phyloP scores from a whole-genome alignment of 176 grass and related monocot species.

The Chrysopogon serrulatus region DNA sequence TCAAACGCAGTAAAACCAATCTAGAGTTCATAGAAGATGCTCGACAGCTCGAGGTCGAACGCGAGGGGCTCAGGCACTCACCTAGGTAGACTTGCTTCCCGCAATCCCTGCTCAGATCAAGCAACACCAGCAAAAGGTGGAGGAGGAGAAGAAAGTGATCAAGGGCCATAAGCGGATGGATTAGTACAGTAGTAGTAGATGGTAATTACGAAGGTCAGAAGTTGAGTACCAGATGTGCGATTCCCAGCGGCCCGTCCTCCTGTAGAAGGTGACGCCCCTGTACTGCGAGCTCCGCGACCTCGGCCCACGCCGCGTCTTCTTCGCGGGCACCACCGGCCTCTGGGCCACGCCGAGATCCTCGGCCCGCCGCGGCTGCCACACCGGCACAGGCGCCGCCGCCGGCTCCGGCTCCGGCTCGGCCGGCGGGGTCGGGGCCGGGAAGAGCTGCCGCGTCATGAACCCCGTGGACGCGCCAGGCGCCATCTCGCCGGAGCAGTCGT shows the following conservation, averaged over 20 bases:
- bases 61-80: conserved; percentile 21
- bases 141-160: background rate
- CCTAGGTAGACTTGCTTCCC: conserved; percentile 98
- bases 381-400: background rate
- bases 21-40: background rate
- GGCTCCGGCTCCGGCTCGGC: background rate
- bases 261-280: conserved; percentile 95
- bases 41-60: background rate
- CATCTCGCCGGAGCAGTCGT: conserved; percentile 21
- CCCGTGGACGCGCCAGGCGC: conserved; percentile 14
- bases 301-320: conserved; percentile 89
- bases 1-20: background rate
- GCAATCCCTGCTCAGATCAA: conserved; percentile 72
- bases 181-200: background rate
- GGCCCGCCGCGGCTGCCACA: conserved; percentile 6
- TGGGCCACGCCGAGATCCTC: conserved; percentile 25
- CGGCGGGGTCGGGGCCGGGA: conserved; percentile 20
- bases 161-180: background rate
- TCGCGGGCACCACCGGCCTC: conserved; percentile 8
- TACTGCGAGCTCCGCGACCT: conserved; percentile 97
- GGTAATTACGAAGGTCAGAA: conserved; percentile 7
- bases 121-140: background rate
- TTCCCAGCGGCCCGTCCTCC: conserved; percentile 94
- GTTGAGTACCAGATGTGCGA: conserved; percentile 86
- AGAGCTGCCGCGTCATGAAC: conserved; percentile 64